These are phyloP conservation scores for Lipomyces starkeyi DNA, from an alignment of 805 yeast species.

Conservation along the genomic window DNA sequence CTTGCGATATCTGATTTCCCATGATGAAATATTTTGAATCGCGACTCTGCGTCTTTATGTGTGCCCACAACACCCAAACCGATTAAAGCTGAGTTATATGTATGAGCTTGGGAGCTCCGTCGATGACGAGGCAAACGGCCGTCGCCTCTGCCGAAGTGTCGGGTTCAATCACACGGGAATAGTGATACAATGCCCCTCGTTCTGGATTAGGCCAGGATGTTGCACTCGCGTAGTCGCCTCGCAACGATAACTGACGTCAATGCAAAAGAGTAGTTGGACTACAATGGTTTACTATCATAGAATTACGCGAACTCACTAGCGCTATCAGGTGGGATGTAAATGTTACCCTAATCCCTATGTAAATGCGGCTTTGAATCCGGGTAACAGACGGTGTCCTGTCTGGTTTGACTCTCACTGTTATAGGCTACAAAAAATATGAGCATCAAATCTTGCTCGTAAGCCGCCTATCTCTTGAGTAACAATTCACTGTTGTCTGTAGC, in stretches of 20 bases:
- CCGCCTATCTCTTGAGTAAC: background rate
- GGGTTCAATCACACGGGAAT: background rate
- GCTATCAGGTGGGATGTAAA: background rate
- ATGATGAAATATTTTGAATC: constrained; percentile 48
- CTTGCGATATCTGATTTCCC: constrained; percentile 86
- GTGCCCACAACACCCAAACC: background rate
- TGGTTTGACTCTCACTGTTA: too few species aligned
- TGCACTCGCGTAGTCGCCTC: background rate
- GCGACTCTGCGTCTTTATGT: background rate
- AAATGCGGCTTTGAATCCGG: background rate
- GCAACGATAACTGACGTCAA: background rate
- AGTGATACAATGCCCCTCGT: background rate
- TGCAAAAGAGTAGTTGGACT: background rate
- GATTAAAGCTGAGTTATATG: background rate
- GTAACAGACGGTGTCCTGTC: too few species aligned
- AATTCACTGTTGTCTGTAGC: too few species aligned
- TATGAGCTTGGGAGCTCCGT: background rate
- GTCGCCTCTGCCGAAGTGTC: background rate
- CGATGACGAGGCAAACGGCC: background rate
- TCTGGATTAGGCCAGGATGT: background rate
- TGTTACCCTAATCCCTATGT: background rate
- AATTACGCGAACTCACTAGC: background rate
- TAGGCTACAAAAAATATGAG: too few species aligned
- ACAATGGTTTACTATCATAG: background rate
- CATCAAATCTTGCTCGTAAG: too few species aligned